phyloP scores from a whole-genome alignment of 1,284 basidiomycete genomes.

The Bjerkandera adusta region DNA sequence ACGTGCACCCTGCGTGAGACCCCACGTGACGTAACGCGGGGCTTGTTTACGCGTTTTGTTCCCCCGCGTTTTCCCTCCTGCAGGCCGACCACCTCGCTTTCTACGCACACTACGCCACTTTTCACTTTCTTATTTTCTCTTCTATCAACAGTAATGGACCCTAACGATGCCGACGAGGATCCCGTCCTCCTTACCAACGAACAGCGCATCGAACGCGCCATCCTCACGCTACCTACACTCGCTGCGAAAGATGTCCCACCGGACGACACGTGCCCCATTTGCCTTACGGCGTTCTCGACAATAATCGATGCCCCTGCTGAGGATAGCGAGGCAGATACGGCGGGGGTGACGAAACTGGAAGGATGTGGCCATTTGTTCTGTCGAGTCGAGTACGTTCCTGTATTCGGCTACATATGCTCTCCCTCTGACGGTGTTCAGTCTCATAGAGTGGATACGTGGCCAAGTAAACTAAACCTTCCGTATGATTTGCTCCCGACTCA shows the following conservation, averaged over 20 bases:
- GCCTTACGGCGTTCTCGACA: conserved; percentile 48
- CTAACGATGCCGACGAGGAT: conserved; percentile 13
- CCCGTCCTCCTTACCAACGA: conserved; percentile 18
- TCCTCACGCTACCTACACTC: conserved; percentile 46
- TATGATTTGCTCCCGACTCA: background rate
- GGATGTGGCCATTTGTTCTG: conserved; percentile 69
- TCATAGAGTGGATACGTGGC: conserved; percentile 62
- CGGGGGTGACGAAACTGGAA: conserved; percentile 54
- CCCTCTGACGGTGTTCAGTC: conserved; percentile 31
- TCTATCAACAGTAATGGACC: conserved; percentile 2
- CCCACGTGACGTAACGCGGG: conserved; percentile 23
- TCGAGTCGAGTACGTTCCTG: conserved; percentile 51
- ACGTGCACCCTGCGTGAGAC: conserved; percentile 1
- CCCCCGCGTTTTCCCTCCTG: background rate
- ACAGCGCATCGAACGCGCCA: conserved; percentile 26
- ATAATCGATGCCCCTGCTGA: conserved; percentile 24
- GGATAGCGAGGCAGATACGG: conserved; percentile 19
- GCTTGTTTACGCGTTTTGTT: conserved; percentile 31
- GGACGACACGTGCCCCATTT: conserved; percentile 63
- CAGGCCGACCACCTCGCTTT: background rate
- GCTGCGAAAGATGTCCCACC: conserved; percentile 38
- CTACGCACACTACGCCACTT: background rate
- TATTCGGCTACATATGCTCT: background rate
- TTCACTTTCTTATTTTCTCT: background rate
- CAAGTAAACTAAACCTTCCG: conserved; percentile 35